A percentile compares a stretch with the other conserved stretches of the same genome.
phyloP scores from a whole-genome alignment of 768 basidiomycete genomes.

The Boletellus ananiceps region DNA sequence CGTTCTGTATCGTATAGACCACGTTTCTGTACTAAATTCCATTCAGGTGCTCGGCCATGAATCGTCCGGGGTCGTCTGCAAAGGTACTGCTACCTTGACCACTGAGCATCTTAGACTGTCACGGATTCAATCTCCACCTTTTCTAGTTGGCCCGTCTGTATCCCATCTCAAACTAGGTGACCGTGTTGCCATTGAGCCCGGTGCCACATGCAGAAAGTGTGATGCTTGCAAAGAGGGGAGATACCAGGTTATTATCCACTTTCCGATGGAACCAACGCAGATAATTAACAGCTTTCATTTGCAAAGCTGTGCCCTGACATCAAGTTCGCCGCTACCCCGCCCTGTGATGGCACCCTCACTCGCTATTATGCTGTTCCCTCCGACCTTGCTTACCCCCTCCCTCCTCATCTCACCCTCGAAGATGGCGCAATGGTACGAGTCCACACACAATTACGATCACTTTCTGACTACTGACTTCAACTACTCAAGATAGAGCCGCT shows the following conservation, averaged over 20 bases:
- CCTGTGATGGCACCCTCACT: constrained; percentile 84
- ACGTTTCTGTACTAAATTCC: background rate
- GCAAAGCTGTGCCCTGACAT: constrained; percentile 78
- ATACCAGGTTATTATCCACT: constrained; percentile 57
- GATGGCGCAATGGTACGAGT: constrained; percentile 87
- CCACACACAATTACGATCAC: background rate
- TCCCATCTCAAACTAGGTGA: constrained; percentile 77
- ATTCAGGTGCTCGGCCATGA: constrained; percentile 91
- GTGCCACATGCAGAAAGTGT: constrained; percentile 79
- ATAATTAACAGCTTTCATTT: background rate
- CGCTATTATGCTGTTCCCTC: constrained; percentile 85
- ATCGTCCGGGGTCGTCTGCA: constrained; percentile 73
- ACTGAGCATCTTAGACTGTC: background rate
- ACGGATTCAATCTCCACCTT: background rate
- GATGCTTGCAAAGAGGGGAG: constrained; percentile 79
- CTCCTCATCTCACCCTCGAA: constrained; percentile 80
- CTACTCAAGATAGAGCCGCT: constrained; percentile 81
- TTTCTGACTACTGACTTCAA: constrained; percentile 3
- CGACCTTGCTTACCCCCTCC: constrained; percentile 80
- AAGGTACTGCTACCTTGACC: constrained; percentile 39
- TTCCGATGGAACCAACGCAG: background rate
- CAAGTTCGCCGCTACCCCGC: constrained; percentile 89
- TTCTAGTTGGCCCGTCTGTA: constrained; percentile 68
- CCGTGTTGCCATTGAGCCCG: constrained; percentile 89
- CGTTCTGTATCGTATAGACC: constrained; percentile 1